Conservation (phyloP, 2,329 filamentous ascomycete species). For the Aspergillus tanneri region DNA sequence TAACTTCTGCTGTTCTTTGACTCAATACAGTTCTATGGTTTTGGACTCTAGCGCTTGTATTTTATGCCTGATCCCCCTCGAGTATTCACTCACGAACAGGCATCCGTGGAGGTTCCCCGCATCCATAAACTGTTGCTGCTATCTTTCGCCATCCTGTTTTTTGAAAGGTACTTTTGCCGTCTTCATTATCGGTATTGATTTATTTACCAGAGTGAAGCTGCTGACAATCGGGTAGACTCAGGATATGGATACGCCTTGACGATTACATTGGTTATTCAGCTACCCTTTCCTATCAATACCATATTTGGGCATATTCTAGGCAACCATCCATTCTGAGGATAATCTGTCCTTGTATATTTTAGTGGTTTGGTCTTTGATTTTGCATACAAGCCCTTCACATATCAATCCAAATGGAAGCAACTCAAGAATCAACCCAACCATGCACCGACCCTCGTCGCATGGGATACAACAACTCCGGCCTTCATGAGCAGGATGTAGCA, state of each 20-base stretch:
- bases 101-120: neutral
- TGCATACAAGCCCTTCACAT: neutral
- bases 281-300: conserved; percentile 23
- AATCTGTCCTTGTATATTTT: conserved; percentile 13
- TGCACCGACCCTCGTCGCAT: conserved; percentile 76
- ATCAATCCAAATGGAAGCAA: conserved; percentile 44
- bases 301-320: no score
- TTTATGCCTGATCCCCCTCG: neutral
- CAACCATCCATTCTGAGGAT: no score
- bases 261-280: conserved; percentile 28
- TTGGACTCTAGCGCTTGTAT: neutral
- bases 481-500: conserved; percentile 76
- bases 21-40: neutral
- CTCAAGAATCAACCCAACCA: conserved; percentile 70
- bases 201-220: neutral
- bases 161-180: conserved; percentile 1
- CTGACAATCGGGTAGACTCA: conserved; percentile 16
- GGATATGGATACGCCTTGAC: conserved; percentile 25
- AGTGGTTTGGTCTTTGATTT: neutral
- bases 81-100: neutral
- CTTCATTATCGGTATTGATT: neutral
- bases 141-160: neutral
- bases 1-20: neutral
- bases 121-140: neutral
- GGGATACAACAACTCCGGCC: conserved; percentile 77